Conservation (phyloP, 257 asterid species). For the Solanum boliviense region DNA sequence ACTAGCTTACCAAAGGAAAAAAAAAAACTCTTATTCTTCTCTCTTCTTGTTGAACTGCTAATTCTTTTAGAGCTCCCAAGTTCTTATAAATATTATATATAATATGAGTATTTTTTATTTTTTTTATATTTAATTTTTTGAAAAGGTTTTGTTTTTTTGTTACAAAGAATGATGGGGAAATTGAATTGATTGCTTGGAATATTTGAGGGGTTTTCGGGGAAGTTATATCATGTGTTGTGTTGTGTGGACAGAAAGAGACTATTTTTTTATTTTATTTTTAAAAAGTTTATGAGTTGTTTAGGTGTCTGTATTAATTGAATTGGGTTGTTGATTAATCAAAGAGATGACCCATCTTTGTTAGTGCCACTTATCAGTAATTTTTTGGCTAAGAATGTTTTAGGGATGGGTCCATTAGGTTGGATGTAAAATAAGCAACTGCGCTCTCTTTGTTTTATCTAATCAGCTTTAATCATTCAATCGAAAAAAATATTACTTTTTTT, state of each 20-base stretch:
- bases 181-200: neutral
- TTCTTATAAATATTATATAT: too few species aligned
- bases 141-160: neutral
- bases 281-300: neutral
- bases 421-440: too few species aligned
- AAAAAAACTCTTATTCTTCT: neutral
- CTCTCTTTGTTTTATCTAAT: neutral
- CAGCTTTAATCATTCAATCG: neutral
- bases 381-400: too few species aligned
- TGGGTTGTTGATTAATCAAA: neutral
- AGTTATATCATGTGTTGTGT: neutral
- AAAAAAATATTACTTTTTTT: fast-evolving
- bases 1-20: neutral
- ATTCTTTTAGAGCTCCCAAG: neutral
- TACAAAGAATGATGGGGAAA: neutral
- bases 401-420: too few species aligned
- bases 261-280: neutral
- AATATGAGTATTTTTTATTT: neutral
- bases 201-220: neutral
- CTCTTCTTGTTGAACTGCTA: neutral
- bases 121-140: neutral
- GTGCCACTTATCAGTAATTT: too few species aligned
- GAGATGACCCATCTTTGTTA: neutral
- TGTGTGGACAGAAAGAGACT: neutral
- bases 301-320: neutral